phyloP scores from a whole-genome alignment of 2,329 filamentous ascomycete species.

The Pestalotiopsis sp. region DNA sequence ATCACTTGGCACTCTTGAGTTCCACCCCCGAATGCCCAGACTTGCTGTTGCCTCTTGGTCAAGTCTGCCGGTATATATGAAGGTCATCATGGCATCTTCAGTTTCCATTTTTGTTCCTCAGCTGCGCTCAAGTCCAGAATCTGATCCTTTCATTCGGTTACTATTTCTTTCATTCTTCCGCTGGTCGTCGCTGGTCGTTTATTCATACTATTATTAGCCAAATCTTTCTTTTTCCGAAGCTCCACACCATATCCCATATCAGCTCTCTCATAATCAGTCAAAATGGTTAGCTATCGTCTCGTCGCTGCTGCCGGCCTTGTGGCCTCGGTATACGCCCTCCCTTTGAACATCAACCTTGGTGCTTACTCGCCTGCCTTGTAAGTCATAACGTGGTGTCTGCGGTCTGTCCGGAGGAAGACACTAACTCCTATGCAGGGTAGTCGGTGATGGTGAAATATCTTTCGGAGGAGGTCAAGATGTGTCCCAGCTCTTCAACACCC shows the following conservation, averaged over 20 bases:
- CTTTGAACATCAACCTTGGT: conserved; percentile 45
- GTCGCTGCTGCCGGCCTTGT: conserved; percentile 37
- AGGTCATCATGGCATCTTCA: conserved; percentile 17
- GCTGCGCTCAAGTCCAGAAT: conserved; percentile 36
- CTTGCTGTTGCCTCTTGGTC: neutral
- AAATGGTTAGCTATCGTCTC: conserved; percentile 39
- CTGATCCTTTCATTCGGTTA: conserved; percentile 24
- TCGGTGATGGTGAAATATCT: conserved; percentile 36
- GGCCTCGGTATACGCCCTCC: conserved; percentile 34
- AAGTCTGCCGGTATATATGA: conserved; percentile 32
- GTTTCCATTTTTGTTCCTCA: conserved; percentile 19
- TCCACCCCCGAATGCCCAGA: conserved; percentile 1
- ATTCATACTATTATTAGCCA: conserved; percentile 26
- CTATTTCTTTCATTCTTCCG: conserved; percentile 30
- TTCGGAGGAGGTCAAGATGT: conserved; percentile 46
- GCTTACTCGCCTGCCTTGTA: conserved; percentile 47
- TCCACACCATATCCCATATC: conserved; percentile 12
- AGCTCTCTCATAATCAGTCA: conserved; percentile 19
- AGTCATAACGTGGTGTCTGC: conserved; percentile 12
- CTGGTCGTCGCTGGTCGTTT: conserved; percentile 38
- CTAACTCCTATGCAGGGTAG: conserved; percentile 31
- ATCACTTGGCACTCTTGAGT: conserved; percentile 9
- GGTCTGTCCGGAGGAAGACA: neutral
- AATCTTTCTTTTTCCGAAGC: conserved; percentile 18
- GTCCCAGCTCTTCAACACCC: conserved; percentile 44